Evolutionary conservation across 2,329 filamentous ascomycete genomes (phyloP).

Genomic region (Cladosporium sp.): DNA sequence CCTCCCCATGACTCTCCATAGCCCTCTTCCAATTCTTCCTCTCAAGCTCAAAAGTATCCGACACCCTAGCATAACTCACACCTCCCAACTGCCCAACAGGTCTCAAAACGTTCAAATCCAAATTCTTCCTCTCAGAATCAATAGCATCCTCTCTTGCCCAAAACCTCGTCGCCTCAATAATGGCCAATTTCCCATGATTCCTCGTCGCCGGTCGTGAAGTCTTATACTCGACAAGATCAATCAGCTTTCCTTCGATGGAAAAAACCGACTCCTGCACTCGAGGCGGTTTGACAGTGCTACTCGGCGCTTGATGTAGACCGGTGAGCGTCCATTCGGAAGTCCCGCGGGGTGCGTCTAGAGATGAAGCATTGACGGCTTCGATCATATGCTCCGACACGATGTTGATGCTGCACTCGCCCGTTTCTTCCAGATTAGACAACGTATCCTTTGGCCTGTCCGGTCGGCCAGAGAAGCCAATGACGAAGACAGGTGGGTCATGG

Average conservation of each 20-base stretch:
- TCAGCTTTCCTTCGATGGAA: slow-evolving; percentile 72
- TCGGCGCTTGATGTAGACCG: slow-evolving; percentile 67
- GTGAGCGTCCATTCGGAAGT: slow-evolving; percentile 73
- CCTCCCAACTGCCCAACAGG: slow-evolving; percentile 78
- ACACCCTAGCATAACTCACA: slow-evolving; percentile 72
- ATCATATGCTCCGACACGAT: slow-evolving; percentile 79
- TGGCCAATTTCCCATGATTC: slow-evolving; percentile 67
- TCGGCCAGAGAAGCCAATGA: slow-evolving; percentile 56
- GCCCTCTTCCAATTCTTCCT: slow-evolving; percentile 46
- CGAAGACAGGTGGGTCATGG: slow-evolving; percentile 83
- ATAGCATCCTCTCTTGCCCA: slow-evolving; percentile 87
- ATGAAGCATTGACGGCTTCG: slow-evolving; percentile 78
- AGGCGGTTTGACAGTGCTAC: slow-evolving; percentile 61
- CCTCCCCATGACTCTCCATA: background rate
- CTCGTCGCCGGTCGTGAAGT: slow-evolving; percentile 64
- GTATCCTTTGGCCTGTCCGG: slow-evolving; percentile 68
- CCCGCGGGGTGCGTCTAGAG: slow-evolving; percentile 72
- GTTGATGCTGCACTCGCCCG: slow-evolving; percentile 71
- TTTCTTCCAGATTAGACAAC: slow-evolving; percentile 66
- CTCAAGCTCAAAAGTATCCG: slow-evolving; percentile 66
- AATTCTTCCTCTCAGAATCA: slow-evolving; percentile 67
- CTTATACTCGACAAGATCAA: slow-evolving; percentile 71
- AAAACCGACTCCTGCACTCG: slow-evolving; percentile 80
- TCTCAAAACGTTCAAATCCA: slow-evolving; percentile 64
- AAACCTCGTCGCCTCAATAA: slow-evolving; percentile 80